phyloP scores from a whole-genome alignment of 441 rosid genomes.

The Codiaeum variegatum region DNA sequence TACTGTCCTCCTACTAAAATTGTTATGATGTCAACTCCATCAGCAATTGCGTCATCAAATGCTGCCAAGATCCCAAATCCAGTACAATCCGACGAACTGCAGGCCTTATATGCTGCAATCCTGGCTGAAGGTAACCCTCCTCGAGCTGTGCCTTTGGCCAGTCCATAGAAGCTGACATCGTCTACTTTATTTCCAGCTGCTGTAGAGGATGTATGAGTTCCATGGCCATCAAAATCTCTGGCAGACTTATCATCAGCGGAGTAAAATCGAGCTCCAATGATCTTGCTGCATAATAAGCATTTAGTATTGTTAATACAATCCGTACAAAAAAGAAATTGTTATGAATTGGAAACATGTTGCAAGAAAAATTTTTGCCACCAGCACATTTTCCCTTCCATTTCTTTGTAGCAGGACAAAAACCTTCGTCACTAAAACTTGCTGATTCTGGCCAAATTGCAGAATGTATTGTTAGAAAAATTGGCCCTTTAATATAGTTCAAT shows the following conservation, averaged over 20 bases:
- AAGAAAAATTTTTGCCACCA: constrained; percentile 46
- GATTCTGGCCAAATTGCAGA: constrained; percentile 44
- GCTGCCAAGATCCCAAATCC: constrained; percentile 16
- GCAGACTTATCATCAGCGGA: constrained; percentile 4
- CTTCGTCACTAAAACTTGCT: constrained; percentile 37
- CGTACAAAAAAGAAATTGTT: neutral
- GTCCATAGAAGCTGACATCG: constrained; percentile 21
- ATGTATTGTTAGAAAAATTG: too few relatives aligned
- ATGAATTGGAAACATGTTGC: constrained; percentile 40
- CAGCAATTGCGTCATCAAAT: constrained; percentile 35
- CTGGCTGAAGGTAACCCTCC: constrained; percentile 30
- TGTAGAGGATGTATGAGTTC: constrained; percentile 36
- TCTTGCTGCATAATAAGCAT: constrained; percentile 11
- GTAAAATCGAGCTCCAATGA: constrained; percentile 47
- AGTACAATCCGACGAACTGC: neutral
- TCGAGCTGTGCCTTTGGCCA: constrained; percentile 23
- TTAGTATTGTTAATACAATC: neutral
- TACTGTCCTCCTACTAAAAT: neutral
- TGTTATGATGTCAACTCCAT: constrained; percentile 28
- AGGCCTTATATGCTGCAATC: constrained; percentile 23
- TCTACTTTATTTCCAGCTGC: constrained; percentile 27
- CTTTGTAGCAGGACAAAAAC: constrained; percentile 48
- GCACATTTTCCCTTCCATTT: constrained; percentile 56
- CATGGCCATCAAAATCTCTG: constrained; percentile 24
- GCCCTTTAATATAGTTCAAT: too few relatives aligned